Conservation (phyloP, 1,284 basidiomycete genomes). For the Rhodotorula sp. region DNA sequence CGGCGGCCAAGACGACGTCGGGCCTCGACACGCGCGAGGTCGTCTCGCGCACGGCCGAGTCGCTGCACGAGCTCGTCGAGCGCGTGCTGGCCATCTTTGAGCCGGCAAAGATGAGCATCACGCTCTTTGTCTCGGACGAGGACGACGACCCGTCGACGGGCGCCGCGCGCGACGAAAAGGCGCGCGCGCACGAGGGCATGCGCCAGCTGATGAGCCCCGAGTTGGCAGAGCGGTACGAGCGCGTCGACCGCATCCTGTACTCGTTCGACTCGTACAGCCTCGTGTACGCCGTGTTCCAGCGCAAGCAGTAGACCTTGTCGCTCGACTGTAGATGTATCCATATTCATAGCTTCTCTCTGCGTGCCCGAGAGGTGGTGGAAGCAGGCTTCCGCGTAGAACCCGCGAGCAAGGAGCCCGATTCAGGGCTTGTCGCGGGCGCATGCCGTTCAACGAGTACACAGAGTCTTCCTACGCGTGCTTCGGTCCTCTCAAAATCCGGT, state of each 20-base stretch:
- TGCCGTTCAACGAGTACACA: too few species aligned
- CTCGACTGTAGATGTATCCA: too few species aligned
- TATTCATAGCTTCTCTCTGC: too few species aligned
- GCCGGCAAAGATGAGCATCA: conserved; percentile 82
- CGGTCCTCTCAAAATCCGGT: too few species aligned
- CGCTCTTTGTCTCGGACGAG: conserved; percentile 82
- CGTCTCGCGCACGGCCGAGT: conserved; percentile 12
- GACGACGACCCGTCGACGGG: conserved; percentile 60
- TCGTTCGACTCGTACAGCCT: conserved; percentile 95
- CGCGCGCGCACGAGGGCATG: conserved; percentile 49
- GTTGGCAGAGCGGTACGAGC: conserved; percentile 54
- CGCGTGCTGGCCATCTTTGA: conserved; percentile 91
- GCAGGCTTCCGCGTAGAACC: too few species aligned
- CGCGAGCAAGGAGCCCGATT: too few species aligned
- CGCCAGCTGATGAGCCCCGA: conserved; percentile 42
- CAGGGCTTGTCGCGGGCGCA: too few species aligned
- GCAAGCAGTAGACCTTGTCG: too few species aligned
- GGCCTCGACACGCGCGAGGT: conserved; percentile 44
- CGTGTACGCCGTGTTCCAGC: conserved; percentile 57
- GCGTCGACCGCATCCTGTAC: conserved; percentile 97
- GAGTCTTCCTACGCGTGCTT: too few species aligned
- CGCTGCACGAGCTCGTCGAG: conserved; percentile 61
- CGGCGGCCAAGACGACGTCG: background rate
- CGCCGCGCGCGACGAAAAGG: conserved; percentile 46
- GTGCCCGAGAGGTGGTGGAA: too few species aligned